Evolutionary conservation across 2,329 filamentous ascomycete genomes (phyloP).

Genomic region (Aureobasidium namibiae): DNA sequence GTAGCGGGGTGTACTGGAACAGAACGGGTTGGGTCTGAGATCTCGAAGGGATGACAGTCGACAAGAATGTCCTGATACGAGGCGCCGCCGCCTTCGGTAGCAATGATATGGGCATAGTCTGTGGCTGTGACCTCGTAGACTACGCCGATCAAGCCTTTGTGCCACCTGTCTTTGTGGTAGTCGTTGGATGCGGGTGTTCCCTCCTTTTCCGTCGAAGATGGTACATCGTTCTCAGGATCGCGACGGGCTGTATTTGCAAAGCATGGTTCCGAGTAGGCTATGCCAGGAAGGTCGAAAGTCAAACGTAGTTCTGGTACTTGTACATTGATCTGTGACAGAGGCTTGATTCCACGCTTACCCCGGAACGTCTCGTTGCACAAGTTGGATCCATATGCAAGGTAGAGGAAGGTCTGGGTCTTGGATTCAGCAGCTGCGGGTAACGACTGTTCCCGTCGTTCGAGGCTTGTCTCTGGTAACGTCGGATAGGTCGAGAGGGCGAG

Average conservation of each 20-base stretch:
- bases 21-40: slow-evolving; percentile 39
- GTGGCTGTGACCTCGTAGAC: slow-evolving; percentile 85
- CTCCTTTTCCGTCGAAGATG: slow-evolving; percentile 18
- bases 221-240: slow-evolving; percentile 30
- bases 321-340: slow-evolving; percentile 73
- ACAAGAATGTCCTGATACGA: slow-evolving; percentile 80
- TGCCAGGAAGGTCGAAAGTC: slow-evolving; percentile 75
- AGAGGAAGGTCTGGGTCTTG: slow-evolving; percentile 23
- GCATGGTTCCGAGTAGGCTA: slow-evolving; percentile 84
- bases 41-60: slow-evolving; percentile 63
- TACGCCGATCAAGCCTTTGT: slow-evolving; percentile 78
- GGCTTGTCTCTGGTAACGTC: not conserved
- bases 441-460: slow-evolving; percentile 4
- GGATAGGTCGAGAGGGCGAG: not conserved
- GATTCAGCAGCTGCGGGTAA: slow-evolving; percentile 1
- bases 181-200: slow-evolving; percentile 15
- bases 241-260: slow-evolving; percentile 73
- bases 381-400: slow-evolving; percentile 79
- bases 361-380: slow-evolving; percentile 72
- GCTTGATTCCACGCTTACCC: slow-evolving; percentile 67
- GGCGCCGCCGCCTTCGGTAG: slow-evolving; percentile 79
- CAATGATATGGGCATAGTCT: slow-evolving; percentile 81
- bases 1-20: slow-evolving; percentile 58
- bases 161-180: slow-evolving; percentile 57
- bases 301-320: slow-evolving; percentile 69